Evolutionary conservation across 2,329 filamentous ascomycete species (phyloP), one percentile per base, ranked within the genome.

Genomic region (Exophiala bonariae): DNA sequence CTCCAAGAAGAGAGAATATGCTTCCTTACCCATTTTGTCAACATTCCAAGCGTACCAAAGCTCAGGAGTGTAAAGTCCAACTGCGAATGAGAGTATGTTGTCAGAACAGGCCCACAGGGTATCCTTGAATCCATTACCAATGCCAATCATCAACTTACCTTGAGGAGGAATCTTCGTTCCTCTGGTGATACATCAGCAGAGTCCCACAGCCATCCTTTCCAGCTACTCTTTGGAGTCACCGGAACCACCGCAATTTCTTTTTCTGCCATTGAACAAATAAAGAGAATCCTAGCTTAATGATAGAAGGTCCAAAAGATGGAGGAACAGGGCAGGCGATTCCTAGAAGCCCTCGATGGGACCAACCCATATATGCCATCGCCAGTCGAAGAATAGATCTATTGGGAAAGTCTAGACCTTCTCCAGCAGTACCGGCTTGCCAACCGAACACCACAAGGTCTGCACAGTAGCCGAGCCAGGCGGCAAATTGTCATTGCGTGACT

Each of bases 181-280:
- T 52, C 49, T 30, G 47, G 47, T 11, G 49, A 44, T 5, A 48
- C 44, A 41, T 52, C 49, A 18, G 40, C 49, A 26, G 49, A 40
- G 40, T 52, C 49, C 49, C 49, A 52, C 35, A 52, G n/a, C 49
- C 49, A 52, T 36, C 49, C 49, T 41, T 44, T 52, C 49, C 49
- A 52, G 32, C 28, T 52, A n/a, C 34, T 41, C 23, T 43, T 34
- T 10, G 39, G 49, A 28, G 40, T 41, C 16, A 22, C 22, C 18
- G 41, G 22, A 3, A 14, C 31, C 13, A 50, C 36, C n/a, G 47
- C 16, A 9, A 23, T 3, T n/a, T 31, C 23, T 36, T 41, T 37
- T 47, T 44, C 44, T 26, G 44, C 44, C 49, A 52, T 52, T 47
- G n/a, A n/a, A n/a, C n/a, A n/a, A n/a, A n/a, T n/a, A n/a, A n/a